Evolutionary conservation across 2,329 filamentous ascomycete genomes (phyloP).

Genomic region (Plenodomus lindquistii): DNA sequence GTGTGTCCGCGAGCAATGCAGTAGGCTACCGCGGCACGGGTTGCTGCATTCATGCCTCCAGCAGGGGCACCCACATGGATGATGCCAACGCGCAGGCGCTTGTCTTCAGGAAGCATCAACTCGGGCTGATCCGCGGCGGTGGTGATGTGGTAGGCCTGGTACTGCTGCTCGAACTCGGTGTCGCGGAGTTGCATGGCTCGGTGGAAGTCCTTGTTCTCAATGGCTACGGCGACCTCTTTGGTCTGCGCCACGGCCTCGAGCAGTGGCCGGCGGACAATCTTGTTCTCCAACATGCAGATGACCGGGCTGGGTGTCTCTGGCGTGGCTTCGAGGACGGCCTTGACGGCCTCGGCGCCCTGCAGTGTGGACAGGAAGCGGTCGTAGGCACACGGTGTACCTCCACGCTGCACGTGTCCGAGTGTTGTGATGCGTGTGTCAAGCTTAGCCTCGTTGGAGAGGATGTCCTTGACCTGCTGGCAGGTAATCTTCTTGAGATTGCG

Average conservation of each 20-base stretch:
- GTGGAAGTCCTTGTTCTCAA: conserved; percentile 83
- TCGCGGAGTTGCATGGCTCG: conserved; percentile 87
- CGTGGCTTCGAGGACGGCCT: conserved; percentile 52
- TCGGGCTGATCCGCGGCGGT: conserved; percentile 77
- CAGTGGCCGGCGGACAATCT: conserved; percentile 87
- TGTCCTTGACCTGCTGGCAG: conserved; percentile 78
- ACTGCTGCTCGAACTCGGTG: conserved; percentile 91
- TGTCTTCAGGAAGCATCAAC: conserved; percentile 68
- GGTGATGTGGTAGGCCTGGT: conserved; percentile 86
- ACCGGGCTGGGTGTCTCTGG: conserved; percentile 90
- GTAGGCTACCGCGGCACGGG: conserved; percentile 89
- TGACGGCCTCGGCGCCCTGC: conserved; percentile 60
- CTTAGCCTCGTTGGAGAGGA: conserved; percentile 78
- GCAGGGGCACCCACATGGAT: conserved; percentile 96
- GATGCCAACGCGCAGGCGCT: conserved; percentile 92
- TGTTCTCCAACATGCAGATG: conserved; percentile 96
- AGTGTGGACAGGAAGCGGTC: conserved; percentile 91
- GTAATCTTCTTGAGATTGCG: conserved; percentile 81
- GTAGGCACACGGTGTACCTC: conserved; percentile 88
- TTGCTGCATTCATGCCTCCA: conserved; percentile 97
- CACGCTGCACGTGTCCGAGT: conserved; percentile 94
- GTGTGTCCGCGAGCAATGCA: conserved; percentile 91
- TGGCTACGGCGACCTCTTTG: conserved; percentile 79
- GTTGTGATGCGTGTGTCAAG: conserved; percentile 95
- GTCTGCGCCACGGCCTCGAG: conserved; percentile 88